Base-by-base conservation (phyloP, 2,329 filamentous ascomycete species). In the Penicillium olsonii region DNA sequence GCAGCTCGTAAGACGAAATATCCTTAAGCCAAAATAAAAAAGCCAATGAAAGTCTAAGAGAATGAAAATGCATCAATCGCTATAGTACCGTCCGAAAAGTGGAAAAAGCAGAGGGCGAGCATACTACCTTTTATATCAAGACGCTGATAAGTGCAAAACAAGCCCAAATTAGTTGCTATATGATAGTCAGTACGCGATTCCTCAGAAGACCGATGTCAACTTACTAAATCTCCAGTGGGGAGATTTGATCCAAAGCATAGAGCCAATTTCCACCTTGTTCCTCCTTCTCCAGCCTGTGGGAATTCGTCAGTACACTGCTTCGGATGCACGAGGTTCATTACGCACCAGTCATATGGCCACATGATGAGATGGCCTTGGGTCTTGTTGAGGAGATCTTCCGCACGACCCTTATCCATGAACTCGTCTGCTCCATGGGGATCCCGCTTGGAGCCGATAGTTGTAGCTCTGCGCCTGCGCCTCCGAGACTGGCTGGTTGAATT, bases 251-350 rank as follows among this genome's bases (percentile, higher is more conserved):
- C 48, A 97, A 90, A 66, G 92, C 90, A 73, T 96, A 97, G 55
- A 96, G 82, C 94, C 94, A 99, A 67, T 96, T 95, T 48, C 91
- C 90, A 58, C 90, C 92, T 65, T 86, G 84, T 76, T 97, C 94
- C 74, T 97, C 94, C 48, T 87, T 88, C 61, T 88, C 83, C 45
- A 96, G 82, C 91, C 79, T 81, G 42, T 17, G 17, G 27, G 10
- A 4, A 22, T 42, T 15, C 11, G 51, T 59, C 24, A 63, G 54
- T 48, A 57, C 12, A 22, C 15, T 35, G 37, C 12, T 4, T 24
- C 22, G 22, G 22, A 14, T 40, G 19, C 18, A 35, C 38, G 3
- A 14, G 15, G 41, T 14, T 20, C 4, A 29, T 19, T 34, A 50
- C 76, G 59, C 68, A 82, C 83, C 95, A 99, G 64, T 99, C 90